Conservation (phyloP, 768 basidiomycete genomes). For the Suillus discolor region DNA sequence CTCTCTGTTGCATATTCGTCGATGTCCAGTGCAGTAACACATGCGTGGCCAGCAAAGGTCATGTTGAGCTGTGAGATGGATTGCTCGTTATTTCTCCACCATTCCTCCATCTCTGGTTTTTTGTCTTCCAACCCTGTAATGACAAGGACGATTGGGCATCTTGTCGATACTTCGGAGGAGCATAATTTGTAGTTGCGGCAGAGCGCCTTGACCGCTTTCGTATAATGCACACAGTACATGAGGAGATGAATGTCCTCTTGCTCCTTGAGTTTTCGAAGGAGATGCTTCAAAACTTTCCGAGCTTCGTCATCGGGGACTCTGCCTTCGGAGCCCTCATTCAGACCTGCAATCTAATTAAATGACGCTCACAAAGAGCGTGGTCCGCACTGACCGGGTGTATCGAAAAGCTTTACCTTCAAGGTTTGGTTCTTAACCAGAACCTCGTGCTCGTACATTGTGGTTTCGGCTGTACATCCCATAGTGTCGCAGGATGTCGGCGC, state of each 20-base stretch:
- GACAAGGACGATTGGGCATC: conserved; percentile 21
- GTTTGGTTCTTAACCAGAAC: conserved; percentile 16
- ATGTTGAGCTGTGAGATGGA: conserved; percentile 34
- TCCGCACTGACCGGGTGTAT: conserved; percentile 31
- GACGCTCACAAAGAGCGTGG: neutral
- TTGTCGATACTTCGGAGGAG: neutral
- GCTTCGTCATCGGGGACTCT: conserved; percentile 29
- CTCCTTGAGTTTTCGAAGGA: conserved; percentile 34
- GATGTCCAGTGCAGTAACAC: conserved; percentile 29
- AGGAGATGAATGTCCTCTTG: conserved; percentile 28
- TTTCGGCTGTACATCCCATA: conserved; percentile 38
- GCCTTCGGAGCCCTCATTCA: conserved; percentile 34
- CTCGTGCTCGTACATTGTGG: conserved; percentile 24
- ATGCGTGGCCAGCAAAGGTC: conserved; percentile 37
- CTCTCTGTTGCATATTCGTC: too few relatives aligned
- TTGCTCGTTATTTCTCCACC: conserved; percentile 39
- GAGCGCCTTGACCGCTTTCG: conserved; percentile 29
- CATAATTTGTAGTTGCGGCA: conserved; percentile 31
- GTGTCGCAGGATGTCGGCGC: conserved; percentile 37
- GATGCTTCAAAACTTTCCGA: conserved; percentile 25
- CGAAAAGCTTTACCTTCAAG: conserved; percentile 28
- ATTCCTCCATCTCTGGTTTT: conserved; percentile 35
- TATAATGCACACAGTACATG: conserved; percentile 30
- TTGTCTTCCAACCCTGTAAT: conserved; percentile 37
- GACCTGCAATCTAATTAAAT: conserved; percentile 20